A percentile compares a stretch with the other conserved stretches of the same genome.
Conservation (phyloP, 805 yeast genomes). For the Kurtzmaniella fragi region DNA sequence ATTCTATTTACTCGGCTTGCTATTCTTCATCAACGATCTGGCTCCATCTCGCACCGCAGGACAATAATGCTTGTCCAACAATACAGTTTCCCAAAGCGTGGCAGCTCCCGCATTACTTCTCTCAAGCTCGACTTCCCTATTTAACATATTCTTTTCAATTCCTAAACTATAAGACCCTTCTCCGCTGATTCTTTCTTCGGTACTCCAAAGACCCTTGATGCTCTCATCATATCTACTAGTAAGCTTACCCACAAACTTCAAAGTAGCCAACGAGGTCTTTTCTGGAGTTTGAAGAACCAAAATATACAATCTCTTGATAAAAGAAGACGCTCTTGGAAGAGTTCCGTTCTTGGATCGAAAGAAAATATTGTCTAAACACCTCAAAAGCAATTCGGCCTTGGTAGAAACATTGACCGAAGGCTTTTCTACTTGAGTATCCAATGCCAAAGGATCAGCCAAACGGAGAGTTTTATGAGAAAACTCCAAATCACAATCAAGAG, state of each 20-base stretch:
- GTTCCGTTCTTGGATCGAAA: slow-evolving; percentile 71
- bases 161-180: slow-evolving; percentile 59
- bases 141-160: slow-evolving; percentile 44
- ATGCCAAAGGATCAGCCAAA: slow-evolving; percentile 67
- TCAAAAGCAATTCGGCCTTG: slow-evolving; percentile 75
- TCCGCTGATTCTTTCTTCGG: slow-evolving; percentile 83
- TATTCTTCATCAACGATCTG: slow-evolving; percentile 36
- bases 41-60: slow-evolving; percentile 72
- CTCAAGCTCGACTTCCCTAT: slow-evolving; percentile 49
- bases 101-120: slow-evolving; percentile 86
- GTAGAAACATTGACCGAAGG: slow-evolving; percentile 85
- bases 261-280: slow-evolving; percentile 71
- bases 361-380: slow-evolving; percentile 76
- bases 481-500: slow-evolving; percentile 80
- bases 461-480: slow-evolving; percentile 77
- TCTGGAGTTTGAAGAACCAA: slow-evolving; percentile 76
- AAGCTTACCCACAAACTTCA: slow-evolving; percentile 75
- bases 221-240: slow-evolving; percentile 64
- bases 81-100: slow-evolving; percentile 80
- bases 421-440: slow-evolving; percentile 33
- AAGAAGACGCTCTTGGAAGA: slow-evolving; percentile 65
- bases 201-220: slow-evolving; percentile 69
- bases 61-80: slow-evolving; percentile 77
- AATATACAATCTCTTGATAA: slow-evolving; percentile 73
- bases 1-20: slow-evolving; percentile 17